Percentiles rank a stretch among this genome's conserved stretches.
Conservation (phyloP, 352 stramenopile species). For the Phytophthora pistaciae region DNA sequence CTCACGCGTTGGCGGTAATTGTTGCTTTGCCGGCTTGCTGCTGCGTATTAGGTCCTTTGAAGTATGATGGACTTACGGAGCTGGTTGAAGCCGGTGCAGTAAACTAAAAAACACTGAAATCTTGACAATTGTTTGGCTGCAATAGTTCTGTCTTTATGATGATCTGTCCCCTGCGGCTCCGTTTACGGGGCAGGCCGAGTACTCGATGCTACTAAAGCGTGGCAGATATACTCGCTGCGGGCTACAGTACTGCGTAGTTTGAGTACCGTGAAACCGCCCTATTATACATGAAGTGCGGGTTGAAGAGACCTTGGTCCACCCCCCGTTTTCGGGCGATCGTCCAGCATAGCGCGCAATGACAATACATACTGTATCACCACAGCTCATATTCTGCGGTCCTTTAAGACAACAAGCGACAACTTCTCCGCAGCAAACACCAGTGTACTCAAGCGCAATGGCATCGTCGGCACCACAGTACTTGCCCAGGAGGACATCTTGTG, state of each 20-base stretch:
- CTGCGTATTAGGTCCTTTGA: not conserved
- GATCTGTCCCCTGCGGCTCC: not conserved
- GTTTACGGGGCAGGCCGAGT: not conserved
- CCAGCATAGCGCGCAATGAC: not conserved
- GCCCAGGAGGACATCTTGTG: not conserved
- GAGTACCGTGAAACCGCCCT: not conserved
- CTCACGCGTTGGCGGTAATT: slow-evolving; percentile 48
- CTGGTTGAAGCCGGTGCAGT: slow-evolving; percentile 1
- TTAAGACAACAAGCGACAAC: too few relatives aligned
- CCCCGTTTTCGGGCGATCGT: not conserved
- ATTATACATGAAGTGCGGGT: not conserved
- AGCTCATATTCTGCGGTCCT: too few relatives aligned
- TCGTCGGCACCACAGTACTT: not conserved
- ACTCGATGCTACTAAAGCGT: not conserved
- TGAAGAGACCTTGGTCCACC: not conserved
- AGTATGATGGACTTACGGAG: not conserved
- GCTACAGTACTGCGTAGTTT: too few relatives aligned
- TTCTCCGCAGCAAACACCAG: too few relatives aligned
- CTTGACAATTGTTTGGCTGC: not conserved
- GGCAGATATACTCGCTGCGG: too few relatives aligned
- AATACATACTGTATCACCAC: too few relatives aligned
- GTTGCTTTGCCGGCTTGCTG: not conserved
- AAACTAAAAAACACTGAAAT: slow-evolving; percentile 1
- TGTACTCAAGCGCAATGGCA: not conserved
- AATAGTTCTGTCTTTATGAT: not conserved